Evolutionary conservation across 164 flowering plant species (phyloP).

Genomic region (Liquidambar formosana): DNA sequence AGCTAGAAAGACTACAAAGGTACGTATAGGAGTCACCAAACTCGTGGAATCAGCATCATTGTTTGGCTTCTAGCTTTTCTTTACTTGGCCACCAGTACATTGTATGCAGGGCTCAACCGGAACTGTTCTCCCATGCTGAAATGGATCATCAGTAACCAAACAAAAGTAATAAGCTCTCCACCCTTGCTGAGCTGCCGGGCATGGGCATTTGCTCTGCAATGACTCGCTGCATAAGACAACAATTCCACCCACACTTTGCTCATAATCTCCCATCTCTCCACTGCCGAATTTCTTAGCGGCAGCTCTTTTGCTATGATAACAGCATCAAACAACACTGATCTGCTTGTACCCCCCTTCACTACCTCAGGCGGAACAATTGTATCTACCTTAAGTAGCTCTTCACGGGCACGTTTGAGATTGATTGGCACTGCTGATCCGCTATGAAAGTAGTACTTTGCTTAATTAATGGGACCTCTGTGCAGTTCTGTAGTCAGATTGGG

Average conservation of each 20-base stretch:
- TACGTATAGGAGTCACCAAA: no score
- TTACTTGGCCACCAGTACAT: conserved; percentile 8
- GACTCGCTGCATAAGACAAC: conserved; percentile 14
- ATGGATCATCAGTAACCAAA: conserved; percentile 30
- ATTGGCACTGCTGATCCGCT: no score
- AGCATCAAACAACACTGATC: conserved; percentile 31
- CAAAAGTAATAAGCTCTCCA: conserved; percentile 24
- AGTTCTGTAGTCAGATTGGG: no score
- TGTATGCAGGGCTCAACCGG: conserved; percentile 14
- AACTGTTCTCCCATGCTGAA: conserved; percentile 27
- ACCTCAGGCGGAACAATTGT: background rate
- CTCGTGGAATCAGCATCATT: background rate
- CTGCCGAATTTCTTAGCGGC: background rate
- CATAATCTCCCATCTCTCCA: conserved; percentile 31
- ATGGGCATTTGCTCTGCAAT: conserved; percentile 17
- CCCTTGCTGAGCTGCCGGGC: conserved; percentile 21
- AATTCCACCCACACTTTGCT: conserved; percentile 48
- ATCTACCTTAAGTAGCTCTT: conserved; percentile 10
- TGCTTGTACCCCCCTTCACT: conserved; percentile 24
- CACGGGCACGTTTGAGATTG: conserved; percentile 1
- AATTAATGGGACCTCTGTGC: no score
- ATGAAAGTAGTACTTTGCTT: no score
- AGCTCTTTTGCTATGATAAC: conserved; percentile 36
- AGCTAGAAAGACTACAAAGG: no score
- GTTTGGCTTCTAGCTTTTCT: background rate